Base-by-base conservation (phyloP, 2,329 filamentous ascomycete species). In the Xylaria polymorpha region DNA sequence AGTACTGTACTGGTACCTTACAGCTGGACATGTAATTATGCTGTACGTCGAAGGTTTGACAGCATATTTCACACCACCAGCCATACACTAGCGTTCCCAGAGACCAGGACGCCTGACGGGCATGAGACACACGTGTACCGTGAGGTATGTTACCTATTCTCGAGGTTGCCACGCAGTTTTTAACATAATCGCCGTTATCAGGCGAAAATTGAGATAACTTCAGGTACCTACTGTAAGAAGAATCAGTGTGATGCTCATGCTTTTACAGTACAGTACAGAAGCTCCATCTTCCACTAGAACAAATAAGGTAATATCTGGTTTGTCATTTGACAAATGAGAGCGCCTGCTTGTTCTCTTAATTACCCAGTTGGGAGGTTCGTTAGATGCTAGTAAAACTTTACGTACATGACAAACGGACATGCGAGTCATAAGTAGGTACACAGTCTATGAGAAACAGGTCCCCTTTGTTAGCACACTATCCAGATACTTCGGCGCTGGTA, bases 301-400 rank as follows among this genome's bases (percentile, higher is more conserved):
- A 56, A 39, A 56, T 56, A 37, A 56, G 32, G 53, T 56, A 56
- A n/a, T n/a, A 56, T 56, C 10, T 29, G 2, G 35, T 37, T 56
- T 39, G 14, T 32, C 35, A 20, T 56, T 56, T 39, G 53, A 56
- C 53, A 39, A 56, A 56, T 56, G 53, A 56, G n/a, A 56, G 18
- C 15, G 22, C 35, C 18, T 9, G 12, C 25, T 32, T 18, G 22
- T 9, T 56, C 25, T 37, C 9, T 56, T 37, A 37, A 22, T 39
- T 56, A 43, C 55, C 50, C 37, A 43, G 14, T 37, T 22, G 14
- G 39, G 22, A 25, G 20, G 39, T 15, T n/a, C 55, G 39, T 35
- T 43, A 58, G 22, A 4, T 18, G 43, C 7, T 22, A 39, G 7
- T 35, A 39, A 22, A 53, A 35, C 50, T 53, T n/a, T 53, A 37